phyloP scores from a whole-genome alignment of 1,284 basidiomycete genomes.

The Puccinia polysora region DNA sequence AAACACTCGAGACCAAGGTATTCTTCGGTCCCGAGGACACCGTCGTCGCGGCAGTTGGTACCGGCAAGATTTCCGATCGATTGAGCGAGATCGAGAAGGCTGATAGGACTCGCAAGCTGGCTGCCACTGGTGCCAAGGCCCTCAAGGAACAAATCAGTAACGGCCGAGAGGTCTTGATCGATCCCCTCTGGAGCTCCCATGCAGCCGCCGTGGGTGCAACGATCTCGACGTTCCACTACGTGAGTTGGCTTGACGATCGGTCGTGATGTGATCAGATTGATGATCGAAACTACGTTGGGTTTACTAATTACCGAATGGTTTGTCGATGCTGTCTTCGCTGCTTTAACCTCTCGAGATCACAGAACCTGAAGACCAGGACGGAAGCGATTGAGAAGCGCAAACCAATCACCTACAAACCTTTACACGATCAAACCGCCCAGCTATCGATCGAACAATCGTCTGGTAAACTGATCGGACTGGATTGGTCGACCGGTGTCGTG shows the following conservation, averaged over 20 bases:
- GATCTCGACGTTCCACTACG: constrained; percentile 32
- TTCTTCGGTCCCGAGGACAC: constrained; percentile 21
- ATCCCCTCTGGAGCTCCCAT: constrained; percentile 42
- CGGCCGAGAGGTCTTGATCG: constrained; percentile 11
- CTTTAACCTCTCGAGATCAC: too few relatives aligned
- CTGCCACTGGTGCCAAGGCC: constrained; percentile 29
- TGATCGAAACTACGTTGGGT: too few relatives aligned
- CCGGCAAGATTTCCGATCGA: constrained; percentile 10
- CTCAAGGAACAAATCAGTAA: constrained; percentile 32
- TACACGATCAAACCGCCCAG: constrained; percentile 4
- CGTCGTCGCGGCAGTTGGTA: constrained; percentile 8
- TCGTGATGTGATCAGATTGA: too few relatives aligned
- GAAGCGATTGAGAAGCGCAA: constrained; percentile 25
- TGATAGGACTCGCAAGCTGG: constrained; percentile 29
- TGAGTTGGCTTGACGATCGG: constrained; percentile 15
- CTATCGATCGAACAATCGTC: constrained; percentile 21
- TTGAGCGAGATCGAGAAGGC: constrained; percentile 29
- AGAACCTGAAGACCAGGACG: constrained; percentile 41
- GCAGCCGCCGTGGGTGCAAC: constrained; percentile 41
- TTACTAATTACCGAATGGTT: too few relatives aligned
- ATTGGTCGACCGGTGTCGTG: constrained; percentile 49
- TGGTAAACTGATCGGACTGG: constrained; percentile 23
- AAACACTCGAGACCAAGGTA: constrained; percentile 32
- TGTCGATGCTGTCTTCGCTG: too few relatives aligned
- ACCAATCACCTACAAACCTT: constrained; percentile 32